These are phyloP conservation scores for Sambucus nigra DNA, from an alignment of 129 eudicot species.

Conservation along the genomic window DNA sequence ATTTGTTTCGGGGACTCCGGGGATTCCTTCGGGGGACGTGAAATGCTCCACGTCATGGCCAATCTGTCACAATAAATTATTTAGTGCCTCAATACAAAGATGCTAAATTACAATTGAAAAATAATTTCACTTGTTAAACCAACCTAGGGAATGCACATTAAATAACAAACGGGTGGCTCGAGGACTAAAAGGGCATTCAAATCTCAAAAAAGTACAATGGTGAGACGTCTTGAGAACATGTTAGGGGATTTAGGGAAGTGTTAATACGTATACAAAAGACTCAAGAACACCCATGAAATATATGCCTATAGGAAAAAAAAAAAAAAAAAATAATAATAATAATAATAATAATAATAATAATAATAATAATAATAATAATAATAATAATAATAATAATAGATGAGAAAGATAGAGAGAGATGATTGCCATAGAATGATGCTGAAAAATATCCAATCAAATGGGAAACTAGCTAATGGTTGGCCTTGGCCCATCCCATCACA, in stretches of 20 bases:
- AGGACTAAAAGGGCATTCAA: neutral
- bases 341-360: too few species aligned
- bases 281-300: neutral
- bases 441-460: too few species aligned
- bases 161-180: neutral
- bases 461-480: too few species aligned
- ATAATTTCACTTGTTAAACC: neutral
- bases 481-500: too few species aligned
- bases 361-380: too few species aligned
- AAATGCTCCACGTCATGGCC: slow-evolving; percentile 88
- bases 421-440: too few species aligned
- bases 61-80: slow-evolving; percentile 40
- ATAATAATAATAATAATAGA: too few species aligned
- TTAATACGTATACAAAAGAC: neutral
- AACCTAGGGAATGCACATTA: neutral
- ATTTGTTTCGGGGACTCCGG: slow-evolving; percentile 95
- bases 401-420: too few species aligned
- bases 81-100: neutral
- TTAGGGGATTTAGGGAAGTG: too few species aligned
- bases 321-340: too few species aligned
- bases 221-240: too few species aligned
- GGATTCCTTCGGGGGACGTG: slow-evolving; percentile 84
- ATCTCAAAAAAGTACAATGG: neutral
- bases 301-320: too few species aligned
- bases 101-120: neutral